Evolutionary conservation across 1,284 basidiomycete species (phyloP), one percentile per base, ranked within the genome.

Genomic region (Malassezia yamatoensis): DNA sequence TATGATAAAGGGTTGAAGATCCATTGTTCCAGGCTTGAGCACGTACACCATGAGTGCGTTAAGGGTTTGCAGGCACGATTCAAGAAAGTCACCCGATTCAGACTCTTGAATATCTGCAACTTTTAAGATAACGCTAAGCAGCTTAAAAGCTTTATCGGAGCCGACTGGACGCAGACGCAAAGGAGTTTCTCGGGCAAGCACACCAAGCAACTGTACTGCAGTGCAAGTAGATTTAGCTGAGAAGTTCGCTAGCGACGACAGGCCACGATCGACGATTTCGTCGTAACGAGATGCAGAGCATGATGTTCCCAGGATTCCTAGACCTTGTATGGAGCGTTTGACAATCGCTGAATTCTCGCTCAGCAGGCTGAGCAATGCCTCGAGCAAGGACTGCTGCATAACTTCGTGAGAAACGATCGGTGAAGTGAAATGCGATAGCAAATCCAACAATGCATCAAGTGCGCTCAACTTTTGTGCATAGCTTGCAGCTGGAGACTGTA

Each of bases 121-220:
- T 53, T 89, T 72, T 40, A 88, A 78, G 1, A 87, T 29, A 3
- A 45, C 45, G 5, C 21, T n/a, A n/a, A 53, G 20, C 84, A 1
- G 86, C 80, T 51, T 44, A 42, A 67, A 53, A 66, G 68, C 44
- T 61, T 62, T 36, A 59, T 63, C n/a, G 62, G 64, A 24, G 58
- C 53, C 12, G 61, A 43, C 32, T 5, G 38, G 54, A 32, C 64
- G 64, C 10, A 72, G 51, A 18, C 70, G 57, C 44, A 63, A 51
- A 10, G 70, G 68, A 41, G 60, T 59, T 21, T 68, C 63, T 38
- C 66, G 61, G 10, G 72, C 70, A 39, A 74, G 80, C 21, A 86
- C 83, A 15, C 86, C 84, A n/a, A 89, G 79, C 29, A 93, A 80
- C 59, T 87, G 83, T 7, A 88, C 82, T 0, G 83, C 85, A 0